Evolutionary conservation across 306 rosid species (phyloP).

Genomic region (Begonia fuchsioides): DNA sequence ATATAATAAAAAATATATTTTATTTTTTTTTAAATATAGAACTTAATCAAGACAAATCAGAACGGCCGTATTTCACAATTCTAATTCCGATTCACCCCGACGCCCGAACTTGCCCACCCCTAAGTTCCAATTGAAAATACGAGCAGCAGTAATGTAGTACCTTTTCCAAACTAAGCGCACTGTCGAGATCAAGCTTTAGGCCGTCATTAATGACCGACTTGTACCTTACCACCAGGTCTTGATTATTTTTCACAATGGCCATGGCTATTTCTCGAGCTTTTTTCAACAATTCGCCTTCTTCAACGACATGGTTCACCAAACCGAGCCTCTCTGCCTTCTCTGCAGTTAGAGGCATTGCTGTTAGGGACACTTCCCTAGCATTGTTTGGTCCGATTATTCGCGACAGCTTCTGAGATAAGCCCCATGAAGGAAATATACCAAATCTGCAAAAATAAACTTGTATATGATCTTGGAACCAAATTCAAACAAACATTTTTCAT

Average conservation of each 20-base stretch:
- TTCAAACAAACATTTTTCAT: background rate
- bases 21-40: too few species aligned
- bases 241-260: slow-evolving; percentile 53
- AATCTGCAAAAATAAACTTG: slow-evolving; percentile 27
- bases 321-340: slow-evolving; percentile 69
- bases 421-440: slow-evolving; percentile 98
- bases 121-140: background rate
- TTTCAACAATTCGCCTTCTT: slow-evolving; percentile 51
- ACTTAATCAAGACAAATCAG: too few species aligned
- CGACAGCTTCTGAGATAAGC: slow-evolving; percentile 84
- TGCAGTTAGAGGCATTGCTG: slow-evolving; percentile 72
- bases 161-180: slow-evolving; percentile 74
- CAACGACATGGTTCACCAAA: slow-evolving; percentile 76
- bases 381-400: slow-evolving; percentile 59
- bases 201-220: slow-evolving; percentile 84
- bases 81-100: too few species aligned
- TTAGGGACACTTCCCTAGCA: slow-evolving; percentile 77
- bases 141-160: slow-evolving; percentile 11
- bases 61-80: too few species aligned
- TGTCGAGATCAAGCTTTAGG: slow-evolving; percentile 52
- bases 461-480: too few species aligned
- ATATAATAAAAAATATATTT: too few species aligned
- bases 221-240: slow-evolving; percentile 68
- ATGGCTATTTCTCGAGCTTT: slow-evolving; percentile 58
- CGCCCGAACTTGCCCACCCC: too few species aligned